Evolutionary conservation across 352 stramenopile genomes (phyloP).

Genomic region (Globisporangium carolinianum): DNA sequence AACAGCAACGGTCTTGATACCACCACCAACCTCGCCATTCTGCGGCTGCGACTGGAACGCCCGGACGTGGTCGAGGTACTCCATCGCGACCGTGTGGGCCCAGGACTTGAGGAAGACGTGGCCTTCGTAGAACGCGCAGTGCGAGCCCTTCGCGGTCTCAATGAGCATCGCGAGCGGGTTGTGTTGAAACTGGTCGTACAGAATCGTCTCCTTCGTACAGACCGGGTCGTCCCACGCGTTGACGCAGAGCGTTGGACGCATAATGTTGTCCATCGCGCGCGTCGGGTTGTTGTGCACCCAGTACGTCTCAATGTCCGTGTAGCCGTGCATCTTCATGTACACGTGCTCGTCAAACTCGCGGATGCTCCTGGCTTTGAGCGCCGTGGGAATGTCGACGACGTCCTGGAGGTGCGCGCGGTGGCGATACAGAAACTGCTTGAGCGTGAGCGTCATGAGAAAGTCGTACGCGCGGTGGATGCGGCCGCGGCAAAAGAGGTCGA

Average conservation of each 20-base stretch:
- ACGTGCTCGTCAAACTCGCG: constrained; percentile 70
- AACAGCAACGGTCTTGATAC: no score
- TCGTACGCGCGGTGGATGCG: constrained; percentile 65
- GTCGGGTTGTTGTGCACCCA: constrained; percentile 79
- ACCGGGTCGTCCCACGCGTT: constrained; percentile 76
- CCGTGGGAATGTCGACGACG: constrained; percentile 42
- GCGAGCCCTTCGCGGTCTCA: constrained; percentile 47
- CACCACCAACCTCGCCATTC: neutral
- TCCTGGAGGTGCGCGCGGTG: constrained; percentile 34
- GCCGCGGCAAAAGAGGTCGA: constrained; percentile 62
- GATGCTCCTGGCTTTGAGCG: constrained; percentile 46
- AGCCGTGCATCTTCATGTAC: constrained; percentile 80
- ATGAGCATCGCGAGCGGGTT: constrained; percentile 53
- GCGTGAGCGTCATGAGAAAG: constrained; percentile 68
- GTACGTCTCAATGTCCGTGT: constrained; percentile 53
- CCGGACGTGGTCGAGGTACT: constrained; percentile 51
- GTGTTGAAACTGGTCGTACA: constrained; percentile 41
- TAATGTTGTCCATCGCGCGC: constrained; percentile 45
- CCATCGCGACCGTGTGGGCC: constrained; percentile 48
- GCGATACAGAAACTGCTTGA: constrained; percentile 55
- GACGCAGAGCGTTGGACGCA: constrained; percentile 58
- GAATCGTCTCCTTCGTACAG: constrained; percentile 69
- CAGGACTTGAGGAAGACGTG: constrained; percentile 54
- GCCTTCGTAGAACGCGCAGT: constrained; percentile 75
- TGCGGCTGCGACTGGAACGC: constrained; percentile 19